phyloP scores from a whole-genome alignment of 108 stramenopile species.

The Chaetoceros tenuissimus region DNA sequence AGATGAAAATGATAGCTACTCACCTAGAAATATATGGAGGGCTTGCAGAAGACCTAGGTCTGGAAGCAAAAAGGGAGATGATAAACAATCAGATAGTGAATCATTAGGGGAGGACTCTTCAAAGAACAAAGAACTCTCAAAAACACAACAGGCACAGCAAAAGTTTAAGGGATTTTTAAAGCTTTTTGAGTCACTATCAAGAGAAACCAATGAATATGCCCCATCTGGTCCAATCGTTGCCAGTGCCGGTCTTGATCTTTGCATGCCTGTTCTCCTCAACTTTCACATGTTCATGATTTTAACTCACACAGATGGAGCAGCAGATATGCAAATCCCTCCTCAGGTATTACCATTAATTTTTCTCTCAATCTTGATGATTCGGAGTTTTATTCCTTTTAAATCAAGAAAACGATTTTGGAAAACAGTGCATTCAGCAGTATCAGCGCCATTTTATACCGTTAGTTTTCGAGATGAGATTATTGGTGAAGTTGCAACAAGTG shows the following conservation, averaged over 20 bases:
- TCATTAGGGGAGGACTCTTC: slow-evolving; percentile 14
- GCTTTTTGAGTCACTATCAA: background rate
- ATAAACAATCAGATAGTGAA: background rate
- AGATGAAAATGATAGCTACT: background rate
- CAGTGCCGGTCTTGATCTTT: slow-evolving; percentile 74
- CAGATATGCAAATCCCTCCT: slow-evolving; percentile 44
- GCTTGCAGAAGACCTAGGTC: background rate
- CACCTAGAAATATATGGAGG: background rate
- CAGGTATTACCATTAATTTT: slow-evolving; percentile 76
- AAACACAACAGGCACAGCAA: slow-evolving; percentile 14
- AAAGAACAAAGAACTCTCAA: slow-evolving; percentile 28
- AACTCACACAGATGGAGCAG: slow-evolving; percentile 35
- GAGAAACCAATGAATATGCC: slow-evolving; percentile 35
- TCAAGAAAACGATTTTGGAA: slow-evolving; percentile 66
- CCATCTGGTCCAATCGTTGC: slow-evolving; percentile 77
- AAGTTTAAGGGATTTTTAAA: background rate
- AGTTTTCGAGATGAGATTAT: slow-evolving; percentile 75
- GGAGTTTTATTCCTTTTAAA: slow-evolving; percentile 58
- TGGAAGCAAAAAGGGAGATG: background rate
- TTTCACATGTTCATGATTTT: slow-evolving; percentile 82
- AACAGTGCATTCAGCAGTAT: slow-evolving; percentile 55
- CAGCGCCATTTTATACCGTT: slow-evolving; percentile 50
- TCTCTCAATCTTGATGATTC: slow-evolving; percentile 56
- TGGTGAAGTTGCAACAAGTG: slow-evolving; percentile 67
- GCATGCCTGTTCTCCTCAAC: slow-evolving; percentile 80